Base-by-base conservation (phyloP, 2,329 filamentous ascomycete species). In the Alternaria triticimaculans region DNA sequence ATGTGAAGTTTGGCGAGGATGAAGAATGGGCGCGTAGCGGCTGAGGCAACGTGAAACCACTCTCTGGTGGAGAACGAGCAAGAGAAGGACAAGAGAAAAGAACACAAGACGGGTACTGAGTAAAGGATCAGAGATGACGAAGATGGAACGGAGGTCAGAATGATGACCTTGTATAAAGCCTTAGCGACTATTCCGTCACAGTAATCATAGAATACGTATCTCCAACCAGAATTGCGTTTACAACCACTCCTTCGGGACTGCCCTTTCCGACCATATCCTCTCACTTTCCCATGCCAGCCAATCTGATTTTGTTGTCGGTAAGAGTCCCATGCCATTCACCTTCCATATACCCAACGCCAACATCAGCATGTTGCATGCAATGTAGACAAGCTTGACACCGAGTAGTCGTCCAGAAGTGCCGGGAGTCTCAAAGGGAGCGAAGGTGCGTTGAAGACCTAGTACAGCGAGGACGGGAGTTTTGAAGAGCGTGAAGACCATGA, bases 401-500 rank as follows among this genome's bases (percentile, higher is more conserved):
- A 97, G 79, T 72, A 98, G 86, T 78, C 93, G 88, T 43, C 82
- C 84, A 67, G 87, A 88, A 71, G 92, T 97, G 33, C 87, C 89
- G 57, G 93, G 90, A 20, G 92, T 94, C 80, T 97, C 93, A 81
- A 97, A 97, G 66, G 91, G 90, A 77, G 93, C 89, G 80, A 99
- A 98, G n/a, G 92, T 92, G 76, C 90, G 88, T 77, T 96, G 94
- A 51, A 95, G 95, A 71, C 85, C 88, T 64, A 97, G 82, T 49
- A 98, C 84, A 33, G 94, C 96, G 81, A 93, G 88, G 64, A 99
- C 87, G 10, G 96, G 96, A 71, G 92, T 96, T 86, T 98, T 98
- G 87, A 99, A 99, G 49, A 97, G 90, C 92, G 97, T 98, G 76
- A 95, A 94, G 18, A 98, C 95, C 94, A 98, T 99, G 93, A 98